A percentile compares a stretch with the other conserved stretches of the same genome.
These are phyloP conservation scores for Rhizomucor miehei DNA, from an alignment of 371 early-diverging fungal genomes.

Conservation along the genomic window DNA sequence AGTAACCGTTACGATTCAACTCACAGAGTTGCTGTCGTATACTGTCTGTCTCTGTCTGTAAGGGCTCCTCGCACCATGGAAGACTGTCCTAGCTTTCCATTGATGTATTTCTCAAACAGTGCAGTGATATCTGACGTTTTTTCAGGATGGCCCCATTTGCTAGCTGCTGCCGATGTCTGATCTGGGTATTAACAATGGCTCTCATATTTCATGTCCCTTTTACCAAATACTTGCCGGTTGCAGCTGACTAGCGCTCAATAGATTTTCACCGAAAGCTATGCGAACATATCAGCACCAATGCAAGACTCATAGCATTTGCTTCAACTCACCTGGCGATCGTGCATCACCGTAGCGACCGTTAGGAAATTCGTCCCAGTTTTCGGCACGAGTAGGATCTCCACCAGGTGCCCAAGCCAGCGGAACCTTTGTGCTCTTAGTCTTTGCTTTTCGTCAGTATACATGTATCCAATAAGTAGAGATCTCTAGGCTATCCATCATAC, in stretches of 20 bases:
- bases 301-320: neutral
- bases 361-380: constrained; percentile 95
- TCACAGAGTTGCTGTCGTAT: constrained; percentile 63
- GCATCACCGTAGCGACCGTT: constrained; percentile 98
- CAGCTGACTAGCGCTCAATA: constrained; percentile 72
- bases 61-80: constrained; percentile 88
- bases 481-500: neutral
- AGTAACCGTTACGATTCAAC: constrained; percentile 73
- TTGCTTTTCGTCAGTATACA: too few relatives aligned
- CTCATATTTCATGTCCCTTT: constrained; percentile 11
- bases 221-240: constrained; percentile 37
- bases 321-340: constrained; percentile 69
- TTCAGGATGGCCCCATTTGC: constrained; percentile 79
- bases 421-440: too few relatives aligned
- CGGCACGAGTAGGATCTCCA: constrained; percentile 38
- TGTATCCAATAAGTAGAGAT: too few relatives aligned
- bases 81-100: constrained; percentile 66
- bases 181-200: constrained; percentile 3
- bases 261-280: constrained; percentile 44
- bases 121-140: constrained; percentile 57
- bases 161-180: constrained; percentile 43
- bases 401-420: constrained; percentile 18
- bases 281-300: neutral
- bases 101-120: constrained; percentile 76
- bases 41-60: constrained; percentile 74